Conservation (phyloP, 202 grass and related monocot species). For the Dendrocalamus latiflorus region DNA sequence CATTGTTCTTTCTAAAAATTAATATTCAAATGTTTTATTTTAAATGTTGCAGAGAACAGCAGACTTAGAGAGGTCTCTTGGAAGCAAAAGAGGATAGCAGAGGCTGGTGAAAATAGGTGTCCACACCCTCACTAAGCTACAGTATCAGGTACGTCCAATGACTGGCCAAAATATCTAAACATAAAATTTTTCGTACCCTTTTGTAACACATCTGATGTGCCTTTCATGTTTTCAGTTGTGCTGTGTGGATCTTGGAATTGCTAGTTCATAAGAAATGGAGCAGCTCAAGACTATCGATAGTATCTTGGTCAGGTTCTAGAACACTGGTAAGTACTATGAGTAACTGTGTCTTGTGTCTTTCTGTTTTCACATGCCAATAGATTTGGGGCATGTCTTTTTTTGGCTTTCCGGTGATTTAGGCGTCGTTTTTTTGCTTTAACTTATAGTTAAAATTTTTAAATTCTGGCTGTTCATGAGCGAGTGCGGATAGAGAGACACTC, state of each 20-base stretch:
- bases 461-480: no score
- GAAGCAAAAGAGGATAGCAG: slow-evolving; percentile 71
- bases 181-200: background rate
- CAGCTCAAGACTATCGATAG: slow-evolving; percentile 70
- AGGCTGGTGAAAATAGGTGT: slow-evolving; percentile 72
- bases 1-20: background rate
- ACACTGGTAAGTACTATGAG: no score
- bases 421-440: no score
- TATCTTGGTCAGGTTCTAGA: no score
- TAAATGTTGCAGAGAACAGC: slow-evolving; percentile 52
- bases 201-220: background rate
- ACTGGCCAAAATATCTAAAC: background rate
- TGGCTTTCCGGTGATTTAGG: no score
- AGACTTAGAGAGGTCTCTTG: slow-evolving; percentile 63
- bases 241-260: slow-evolving; percentile 72
- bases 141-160: slow-evolving; percentile 75
- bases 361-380: no score
- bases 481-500: no score
- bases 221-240: slow-evolving; percentile 50
- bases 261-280: slow-evolving; percentile 50
- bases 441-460: no score
- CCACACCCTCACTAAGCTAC: slow-evolving; percentile 75
- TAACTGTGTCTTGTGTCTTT: no score
- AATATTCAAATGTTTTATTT: background rate
- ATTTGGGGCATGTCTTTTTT: no score